Base-by-base conservation (phyloP, 2,329 filamentous ascomycete genomes). In the Amphichorda felina region DNA sequence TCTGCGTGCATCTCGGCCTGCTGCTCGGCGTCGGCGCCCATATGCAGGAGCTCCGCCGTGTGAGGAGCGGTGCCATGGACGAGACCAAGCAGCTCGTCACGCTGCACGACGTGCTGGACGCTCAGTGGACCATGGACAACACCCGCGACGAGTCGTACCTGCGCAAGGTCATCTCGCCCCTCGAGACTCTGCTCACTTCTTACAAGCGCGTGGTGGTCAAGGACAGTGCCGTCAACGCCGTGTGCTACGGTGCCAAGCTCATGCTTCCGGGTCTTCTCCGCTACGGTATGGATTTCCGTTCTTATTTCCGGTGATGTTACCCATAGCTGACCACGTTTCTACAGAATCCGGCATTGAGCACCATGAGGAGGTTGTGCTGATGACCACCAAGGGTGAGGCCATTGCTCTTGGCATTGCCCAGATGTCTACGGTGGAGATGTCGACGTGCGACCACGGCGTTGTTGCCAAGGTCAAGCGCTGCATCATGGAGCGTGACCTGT, bases 141-240 rank as follows among this genome's bases (percentile, higher is more conserved):
- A 87, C 86, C 54, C 78, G 86, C 46, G 89, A 96, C 61, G 91
- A 98, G 70, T 76, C 82, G 11, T 93, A 91, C 62, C 74, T 98
- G 45, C 82, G 91, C 55, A 79, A 71, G 51, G 88, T 96, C 53
- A 95, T 98, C 59, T 73, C 82, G 45, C 91, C 91, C 17, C 74
- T 98, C 16, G 91, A 98, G 72, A 89, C 81, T 38, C 78, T 98
- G 34, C 74, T 98, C 48, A 86, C 80, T 28, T 79, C 79, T 36
- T 96, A 96, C 72, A 96, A 96, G 77, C 79, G 91, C 54, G 78
- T 98, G 45, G 88, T 98, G 17, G 88, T 98, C 55, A 98, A 98
- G 75, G 91, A 63, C 45, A 62, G 59, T 45, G 59, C 60, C 16
- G 88, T 98, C 50, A 96, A 95, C 58, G 91, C 91, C 40, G 87